Evolutionary conservation across 2,329 filamentous ascomycete genomes (phyloP), one percentile per base, ranked within the genome.

Genomic region (Colletotrichum paranaense): DNA sequence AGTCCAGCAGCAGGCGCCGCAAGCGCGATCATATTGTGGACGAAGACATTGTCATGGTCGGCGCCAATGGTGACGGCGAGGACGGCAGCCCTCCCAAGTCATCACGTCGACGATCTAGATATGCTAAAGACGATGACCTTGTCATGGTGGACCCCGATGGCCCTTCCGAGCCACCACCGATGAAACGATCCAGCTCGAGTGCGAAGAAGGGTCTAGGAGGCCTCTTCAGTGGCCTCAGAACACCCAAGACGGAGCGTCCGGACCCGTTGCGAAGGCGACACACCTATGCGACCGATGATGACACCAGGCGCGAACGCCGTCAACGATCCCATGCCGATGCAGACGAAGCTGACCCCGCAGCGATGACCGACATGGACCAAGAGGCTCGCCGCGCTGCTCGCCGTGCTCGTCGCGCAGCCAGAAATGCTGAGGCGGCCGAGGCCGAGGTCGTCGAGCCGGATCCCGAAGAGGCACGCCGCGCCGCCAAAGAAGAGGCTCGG

Each of bases 331-430:
- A 86, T 5, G 90, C 88, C 52, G 84, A 82, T 8, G 87, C 86
- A 70, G 83, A 81, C 53, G 89, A 90, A 52, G 87, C 81, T 16
- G 88, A 87, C 32, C 56, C 57, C 24, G 82, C 80, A 11, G 80
- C 83, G 7, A 83, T 85, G 70, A 84, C 88, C 3, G 90, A 91
- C 19, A 85, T 87, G 35, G 90, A 92, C 14, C 84, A 87, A 30
- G 92, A 93, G 79, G 90, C 88, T 26, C 88, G 90, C 60, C 88
- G 88, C 57, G 90, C 89, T 35, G 90, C 91, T 69, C 90, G 92
- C n/a, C 88, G 88, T 68, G 87, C 90, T 1, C 88, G 86, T 64
- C 88, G 87, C 19, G 86, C 88, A 2, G 89, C 91, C 69, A 84
- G 82, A 14, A 81, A 81, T 68, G 76, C 76, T 8, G 84, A 85